Percentiles rank a stretch among this genome's conserved stretches.
Conservation (phyloP, 805 yeast species). For the Yarrowia deformans region DNA sequence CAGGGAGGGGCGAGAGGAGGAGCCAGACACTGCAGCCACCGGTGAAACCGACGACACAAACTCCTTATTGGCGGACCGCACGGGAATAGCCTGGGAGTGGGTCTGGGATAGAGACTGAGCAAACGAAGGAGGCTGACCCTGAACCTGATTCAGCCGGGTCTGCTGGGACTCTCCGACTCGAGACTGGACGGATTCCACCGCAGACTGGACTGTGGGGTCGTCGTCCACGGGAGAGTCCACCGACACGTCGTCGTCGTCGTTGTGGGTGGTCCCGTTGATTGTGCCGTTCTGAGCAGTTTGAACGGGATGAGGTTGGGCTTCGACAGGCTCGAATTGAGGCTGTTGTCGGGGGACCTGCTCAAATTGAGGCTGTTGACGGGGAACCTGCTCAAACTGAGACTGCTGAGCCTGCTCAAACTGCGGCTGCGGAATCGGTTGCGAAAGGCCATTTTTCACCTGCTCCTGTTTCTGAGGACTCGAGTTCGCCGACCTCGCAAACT, state of each 20-base stretch:
- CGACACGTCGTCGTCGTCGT: conserved; percentile 1
- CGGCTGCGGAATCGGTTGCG: neutral
- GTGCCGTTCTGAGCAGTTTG: neutral
- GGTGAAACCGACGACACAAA: neutral
- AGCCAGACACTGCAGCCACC: neutral
- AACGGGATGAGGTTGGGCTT: neutral
- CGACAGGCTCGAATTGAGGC: neutral
- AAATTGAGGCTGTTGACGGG: neutral
- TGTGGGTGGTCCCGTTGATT: neutral
- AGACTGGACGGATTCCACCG: conserved; percentile 11
- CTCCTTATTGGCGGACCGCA: neutral
- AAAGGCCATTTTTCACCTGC: neutral
- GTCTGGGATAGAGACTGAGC: neutral
- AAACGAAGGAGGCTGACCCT: neutral
- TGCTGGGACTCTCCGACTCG: conserved; percentile 11
- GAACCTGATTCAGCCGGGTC: neutral
- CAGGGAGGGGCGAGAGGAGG: conserved; percentile 13
- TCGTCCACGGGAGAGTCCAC: conserved; percentile 11
- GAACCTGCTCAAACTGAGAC: neutral
- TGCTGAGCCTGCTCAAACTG: no score
- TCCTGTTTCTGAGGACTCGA: neutral
- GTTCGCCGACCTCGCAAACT: neutral
- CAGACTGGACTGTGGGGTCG: neutral
- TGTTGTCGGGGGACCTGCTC: neutral
- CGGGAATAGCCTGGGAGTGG: conserved; percentile 3